A percentile compares a stretch with the other conserved stretches of the same genome.
Conservation (phyloP, 2,329 filamentous ascomycete species). For the Talaromyces islandicus region DNA sequence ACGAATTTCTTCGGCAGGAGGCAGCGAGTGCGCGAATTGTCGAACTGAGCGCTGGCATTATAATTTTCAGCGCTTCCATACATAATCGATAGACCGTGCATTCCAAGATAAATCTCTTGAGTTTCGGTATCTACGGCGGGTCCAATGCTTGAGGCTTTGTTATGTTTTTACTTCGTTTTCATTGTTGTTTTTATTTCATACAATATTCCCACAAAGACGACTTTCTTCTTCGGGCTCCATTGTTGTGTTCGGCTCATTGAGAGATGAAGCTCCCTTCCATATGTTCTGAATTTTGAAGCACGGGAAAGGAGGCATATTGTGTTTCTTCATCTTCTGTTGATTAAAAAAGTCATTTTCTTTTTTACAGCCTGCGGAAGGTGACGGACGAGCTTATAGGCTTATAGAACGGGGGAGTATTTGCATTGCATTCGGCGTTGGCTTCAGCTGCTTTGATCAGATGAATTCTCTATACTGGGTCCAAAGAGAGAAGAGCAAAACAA, state of each 20-base stretch:
- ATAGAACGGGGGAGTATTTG: constrained; percentile 29
- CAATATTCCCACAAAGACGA: constrained; percentile 13
- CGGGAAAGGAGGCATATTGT: constrained; percentile 10
- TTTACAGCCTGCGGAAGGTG: constrained; percentile 14
- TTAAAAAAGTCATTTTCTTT: constrained; percentile 10
- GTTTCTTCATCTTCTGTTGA: constrained; percentile 19
- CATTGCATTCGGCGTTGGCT: constrained; percentile 40
- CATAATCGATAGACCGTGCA: constrained; percentile 34
- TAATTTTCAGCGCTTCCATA: not conserved
- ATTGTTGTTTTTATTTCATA: constrained; percentile 8
- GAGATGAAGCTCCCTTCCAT: not conserved
- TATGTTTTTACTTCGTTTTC: constrained; percentile 11
- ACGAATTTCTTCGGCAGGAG: constrained; percentile 34
- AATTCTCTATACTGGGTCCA: constrained; percentile 28
- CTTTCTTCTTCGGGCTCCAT: constrained; percentile 23
- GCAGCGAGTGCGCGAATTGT: constrained; percentile 33
- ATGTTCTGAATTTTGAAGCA: constrained; percentile 11
- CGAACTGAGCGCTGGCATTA: constrained; percentile 31
- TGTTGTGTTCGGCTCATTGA: constrained; percentile 1
- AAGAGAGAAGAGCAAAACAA: constrained; percentile 20
- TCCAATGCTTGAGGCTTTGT: constrained; percentile 13
- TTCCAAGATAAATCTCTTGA: constrained; percentile 35
- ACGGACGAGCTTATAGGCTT: constrained; percentile 22
- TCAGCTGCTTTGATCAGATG: constrained; percentile 28
- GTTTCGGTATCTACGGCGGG: constrained; percentile 37